phyloP scores from a whole-genome alignment of 2,329 filamentous ascomycete genomes.

The Sporothrix variecibatus region DNA sequence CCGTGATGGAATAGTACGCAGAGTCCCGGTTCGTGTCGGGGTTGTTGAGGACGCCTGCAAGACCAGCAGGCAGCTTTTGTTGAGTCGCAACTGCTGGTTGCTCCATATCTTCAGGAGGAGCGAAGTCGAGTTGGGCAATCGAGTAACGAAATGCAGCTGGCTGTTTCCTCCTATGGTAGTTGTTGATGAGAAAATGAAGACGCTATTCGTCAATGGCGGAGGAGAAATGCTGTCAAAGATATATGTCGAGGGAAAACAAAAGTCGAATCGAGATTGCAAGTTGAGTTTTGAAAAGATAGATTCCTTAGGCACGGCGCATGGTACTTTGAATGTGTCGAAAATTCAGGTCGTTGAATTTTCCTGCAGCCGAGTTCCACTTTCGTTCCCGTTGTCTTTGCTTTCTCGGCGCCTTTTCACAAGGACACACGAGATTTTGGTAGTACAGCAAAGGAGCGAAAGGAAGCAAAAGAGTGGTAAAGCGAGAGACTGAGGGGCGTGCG shows the following conservation, averaged over 20 bases:
- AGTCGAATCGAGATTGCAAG: background rate
- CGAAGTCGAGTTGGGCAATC: background rate
- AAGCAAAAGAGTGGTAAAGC: background rate
- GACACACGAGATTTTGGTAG: slow-evolving; percentile 7
- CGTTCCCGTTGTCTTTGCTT: slow-evolving; percentile 11
- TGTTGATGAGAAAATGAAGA: background rate
- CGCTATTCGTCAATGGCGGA: background rate
- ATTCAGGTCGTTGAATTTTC: background rate
- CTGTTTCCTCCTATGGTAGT: background rate
- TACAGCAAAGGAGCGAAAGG: slow-evolving; percentile 4
- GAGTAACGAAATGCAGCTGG: background rate
- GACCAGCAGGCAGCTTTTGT: slow-evolving; percentile 49
- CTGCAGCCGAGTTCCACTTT: slow-evolving; percentile 16
- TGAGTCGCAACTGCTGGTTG: slow-evolving; percentile 42
- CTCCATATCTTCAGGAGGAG: slow-evolving; percentile 39
- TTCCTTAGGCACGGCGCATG: background rate
- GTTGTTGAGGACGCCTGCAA: slow-evolving; percentile 55
- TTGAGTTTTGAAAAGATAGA: background rate
- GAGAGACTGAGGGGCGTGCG: background rate
- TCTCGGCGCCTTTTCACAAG: slow-evolving; percentile 9
- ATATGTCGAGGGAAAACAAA: no score
- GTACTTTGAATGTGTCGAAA: background rate
- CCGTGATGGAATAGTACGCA: slow-evolving; percentile 53
- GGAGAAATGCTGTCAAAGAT: background rate
- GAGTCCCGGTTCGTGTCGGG: slow-evolving; percentile 55